A percentile compares a stretch with the other conserved stretches of the same genome.
Evolutionary conservation across 257 asterid genomes (phyloP).

Genomic region (Solanum tacnaense): DNA sequence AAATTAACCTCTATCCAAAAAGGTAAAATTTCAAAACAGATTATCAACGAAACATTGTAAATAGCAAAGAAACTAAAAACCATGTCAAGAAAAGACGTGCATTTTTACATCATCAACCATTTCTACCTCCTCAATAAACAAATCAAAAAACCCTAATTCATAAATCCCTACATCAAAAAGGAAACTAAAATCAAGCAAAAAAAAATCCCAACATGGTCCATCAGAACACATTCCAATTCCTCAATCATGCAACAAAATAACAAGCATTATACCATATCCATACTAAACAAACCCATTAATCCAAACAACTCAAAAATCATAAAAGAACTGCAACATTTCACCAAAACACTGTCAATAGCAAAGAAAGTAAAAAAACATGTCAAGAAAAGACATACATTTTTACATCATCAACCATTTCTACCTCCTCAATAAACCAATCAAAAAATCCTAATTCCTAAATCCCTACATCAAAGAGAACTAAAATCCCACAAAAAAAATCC

Average conservation of each 20-base stretch:
- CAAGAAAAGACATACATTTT: not conserved
- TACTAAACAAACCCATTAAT: not conserved
- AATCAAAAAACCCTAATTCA: not conserved
- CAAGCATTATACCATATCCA: too few species aligned
- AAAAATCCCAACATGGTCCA: not conserved
- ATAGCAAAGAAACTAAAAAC: not conserved
- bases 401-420: slow-evolving; percentile 27
- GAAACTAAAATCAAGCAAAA: slow-evolving; percentile 5
- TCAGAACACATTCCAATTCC: not conserved
- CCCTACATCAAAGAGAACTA: not conserved
- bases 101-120: slow-evolving; percentile 27
- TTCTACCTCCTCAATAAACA: not conserved
- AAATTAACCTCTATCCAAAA: not conserved
- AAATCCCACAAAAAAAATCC: not conserved
- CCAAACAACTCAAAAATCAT: not conserved
- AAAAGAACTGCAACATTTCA: not conserved
- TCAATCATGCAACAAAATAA: slow-evolving; percentile 6
- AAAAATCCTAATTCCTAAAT: not conserved
- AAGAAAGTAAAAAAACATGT: not conserved
- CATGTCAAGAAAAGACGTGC: not conserved
- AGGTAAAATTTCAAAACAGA: not conserved
- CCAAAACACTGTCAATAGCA: not conserved
- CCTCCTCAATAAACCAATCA: not conserved
- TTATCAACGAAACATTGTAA: not conserved
- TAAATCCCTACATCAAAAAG: not conserved